A percentile compares a stretch with the other conserved stretches of the same genome.
phyloP scores from a whole-genome alignment of 495 filamentous ascomycete genomes.

The Tricharina praecox region DNA sequence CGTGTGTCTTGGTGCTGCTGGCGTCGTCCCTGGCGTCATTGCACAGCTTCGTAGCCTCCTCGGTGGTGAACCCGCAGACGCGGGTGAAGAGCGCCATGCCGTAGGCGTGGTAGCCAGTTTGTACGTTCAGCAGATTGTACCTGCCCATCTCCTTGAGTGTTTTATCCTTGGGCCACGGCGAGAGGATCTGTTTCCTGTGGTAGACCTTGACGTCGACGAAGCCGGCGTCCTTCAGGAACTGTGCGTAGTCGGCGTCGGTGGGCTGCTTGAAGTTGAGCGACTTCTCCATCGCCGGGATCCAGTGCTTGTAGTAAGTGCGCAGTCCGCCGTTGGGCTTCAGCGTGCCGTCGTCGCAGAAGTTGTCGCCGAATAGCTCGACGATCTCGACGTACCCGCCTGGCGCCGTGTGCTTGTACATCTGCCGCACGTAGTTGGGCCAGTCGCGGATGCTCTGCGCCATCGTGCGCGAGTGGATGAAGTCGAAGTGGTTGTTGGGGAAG shows the following conservation, averaged over 20 bases:
- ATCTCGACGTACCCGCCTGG: conserved; percentile 38
- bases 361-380: conserved; percentile 26
- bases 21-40: no score
- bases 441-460: conserved; percentile 40
- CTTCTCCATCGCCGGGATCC: conserved; percentile 21
- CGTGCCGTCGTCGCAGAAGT: conserved; percentile 32
- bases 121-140: conserved; percentile 28
- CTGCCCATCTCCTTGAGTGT: conserved; percentile 36
- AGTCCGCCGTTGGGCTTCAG: conserved; percentile 26
- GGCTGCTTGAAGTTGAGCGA: no score
- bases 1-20: no score
- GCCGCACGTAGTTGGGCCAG: conserved; percentile 32
- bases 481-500: conserved; percentile 33
- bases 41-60: conserved; percentile 38
- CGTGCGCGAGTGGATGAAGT: conserved; percentile 44
- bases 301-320: conserved; percentile 19
- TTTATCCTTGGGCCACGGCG: conserved; percentile 41
- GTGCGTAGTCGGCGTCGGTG: neutral
- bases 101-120: conserved; percentile 33
- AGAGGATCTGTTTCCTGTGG: conserved; percentile 37
- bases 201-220: conserved; percentile 42
- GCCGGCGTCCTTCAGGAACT: conserved; percentile 30
- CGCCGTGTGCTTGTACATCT: conserved; percentile 6
- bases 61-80: conserved; percentile 36
- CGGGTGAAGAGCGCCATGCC: conserved; percentile 35